Conservation (phyloP, 352 stramenopile genomes). For the Phytophthora quininea region DNA sequence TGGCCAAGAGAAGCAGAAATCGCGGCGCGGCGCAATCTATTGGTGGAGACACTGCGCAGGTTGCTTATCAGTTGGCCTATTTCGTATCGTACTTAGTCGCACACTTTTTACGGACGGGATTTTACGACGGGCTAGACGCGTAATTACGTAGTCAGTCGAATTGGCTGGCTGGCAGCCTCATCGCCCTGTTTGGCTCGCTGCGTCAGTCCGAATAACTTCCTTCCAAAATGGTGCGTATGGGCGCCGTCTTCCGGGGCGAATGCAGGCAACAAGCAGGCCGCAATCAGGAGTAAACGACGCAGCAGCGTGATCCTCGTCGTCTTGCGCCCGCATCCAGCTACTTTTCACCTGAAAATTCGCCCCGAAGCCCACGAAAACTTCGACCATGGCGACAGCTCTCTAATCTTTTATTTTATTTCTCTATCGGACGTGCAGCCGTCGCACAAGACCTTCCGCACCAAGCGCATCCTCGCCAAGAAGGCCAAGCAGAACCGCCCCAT, state of each 20-base stretch:
- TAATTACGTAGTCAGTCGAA: conserved; percentile 17
- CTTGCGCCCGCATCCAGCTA: neutral
- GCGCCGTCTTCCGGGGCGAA: conserved; percentile 2
- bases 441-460: conserved; percentile 99
- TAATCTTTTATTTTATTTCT: conserved; percentile 9
- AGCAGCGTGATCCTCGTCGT: neutral
- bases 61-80: no score
- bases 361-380: neutral
- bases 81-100: neutral
- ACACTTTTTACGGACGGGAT: conserved; percentile 9
- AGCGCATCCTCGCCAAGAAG: conserved; percentile 99
- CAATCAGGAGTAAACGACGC: neutral
- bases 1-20: neutral
- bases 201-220: conserved; percentile 47
- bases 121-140: neutral
- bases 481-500: conserved; percentile 99
- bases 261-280: neutral
- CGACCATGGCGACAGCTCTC: neutral
- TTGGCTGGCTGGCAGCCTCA: conserved; percentile 37
- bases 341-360: conserved; percentile 7
- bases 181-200: conserved; percentile 4
- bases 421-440: conserved; percentile 85
- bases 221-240: conserved; percentile 47
- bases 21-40: no score
- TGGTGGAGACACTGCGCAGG: no score